Evolutionary conservation across 2,329 filamentous ascomycete genomes (phyloP).

Genomic region (Verticillium nonalfalfae): DNA sequence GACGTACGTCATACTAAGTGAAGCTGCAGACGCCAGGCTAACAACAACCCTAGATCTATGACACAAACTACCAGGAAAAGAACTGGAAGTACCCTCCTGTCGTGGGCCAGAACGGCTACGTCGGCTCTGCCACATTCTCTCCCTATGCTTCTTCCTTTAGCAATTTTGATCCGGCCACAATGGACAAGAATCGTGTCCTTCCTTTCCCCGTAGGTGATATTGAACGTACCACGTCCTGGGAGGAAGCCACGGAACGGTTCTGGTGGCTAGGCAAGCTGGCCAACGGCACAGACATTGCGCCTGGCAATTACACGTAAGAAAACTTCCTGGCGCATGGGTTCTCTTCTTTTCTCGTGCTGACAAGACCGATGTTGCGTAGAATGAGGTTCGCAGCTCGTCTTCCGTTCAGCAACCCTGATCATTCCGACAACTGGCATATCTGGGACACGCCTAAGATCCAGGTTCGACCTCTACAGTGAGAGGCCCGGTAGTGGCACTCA

Average conservation of each 20-base stretch:
- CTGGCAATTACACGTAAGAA: constrained; percentile 14
- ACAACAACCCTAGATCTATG: constrained; percentile 13
- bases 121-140: constrained; percentile 18
- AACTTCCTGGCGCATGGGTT: not conserved
- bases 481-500: too few relatives aligned
- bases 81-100: constrained; percentile 20
- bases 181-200: constrained; percentile 16
- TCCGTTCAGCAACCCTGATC: constrained; percentile 11
- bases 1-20: not conserved
- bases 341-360: not conserved
- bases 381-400: constrained; percentile 13
- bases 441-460: constrained; percentile 10
- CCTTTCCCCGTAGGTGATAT: constrained; percentile 14
- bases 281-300: constrained; percentile 17
- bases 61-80: constrained; percentile 16
- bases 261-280: constrained; percentile 21
- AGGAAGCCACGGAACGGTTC: constrained; percentile 8
- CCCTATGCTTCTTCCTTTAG: constrained; percentile 5
- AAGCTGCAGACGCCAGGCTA: not conserved
- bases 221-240: constrained; percentile 11
- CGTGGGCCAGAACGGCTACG: constrained; percentile 17
- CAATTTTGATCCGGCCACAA: constrained; percentile 12
- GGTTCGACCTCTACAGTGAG: constrained; percentile 5
- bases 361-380: not conserved
- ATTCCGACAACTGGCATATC: constrained; percentile 14